Base-by-base conservation (phyloP, 768 basidiomycete genomes). In the Lactarius sanguifluus region DNA sequence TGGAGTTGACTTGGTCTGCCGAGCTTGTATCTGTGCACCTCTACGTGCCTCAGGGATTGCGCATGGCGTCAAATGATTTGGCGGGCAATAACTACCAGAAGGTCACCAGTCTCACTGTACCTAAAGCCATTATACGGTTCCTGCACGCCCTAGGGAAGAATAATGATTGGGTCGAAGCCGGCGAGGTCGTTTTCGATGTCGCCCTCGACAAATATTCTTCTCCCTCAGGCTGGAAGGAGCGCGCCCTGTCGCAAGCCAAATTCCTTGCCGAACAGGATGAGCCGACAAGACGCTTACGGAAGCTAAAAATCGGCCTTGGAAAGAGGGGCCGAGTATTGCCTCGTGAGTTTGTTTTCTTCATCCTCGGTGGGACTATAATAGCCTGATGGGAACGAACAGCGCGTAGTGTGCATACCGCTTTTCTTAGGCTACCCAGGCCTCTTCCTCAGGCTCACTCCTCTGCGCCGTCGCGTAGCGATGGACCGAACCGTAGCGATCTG, bases 261-360 rank as follows among this genome's bases (percentile, higher is more conserved):
- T 97, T 92, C 72, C 75, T 97, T 30, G 77, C 78, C 18, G 80
- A 80, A 59, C 91, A 97, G 75, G 96, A 97, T 74, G 73, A 72
- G 30, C 73, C 81, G 28, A 94, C 93, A 2, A 82, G 82, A 30
- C 82, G 95, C 69, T 85, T 85, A 15, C 77, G 79, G 67, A 78
- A 76, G 65, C 76, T 94, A 67, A 83, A 90, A 32, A 71, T 74
- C 64, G 65, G 57, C 23, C 65, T 56, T 28, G 60, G 58, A 54
- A 62, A 32, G n/a, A 56, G 61, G 8, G 47, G 41, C 32, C 61
- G 20, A 38, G 58, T 52, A 50, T 2, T 58, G 1, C 61, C 60
- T n/a, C 36, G 68, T 62, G 12, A 25, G 60, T 45, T 45, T 18
- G 1, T 18, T 16, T 41, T 23, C 20, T 57, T 16, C 38, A 4